Conservation (phyloP, 805 yeast genomes). For the Lachancea lanzarotensis region DNA sequence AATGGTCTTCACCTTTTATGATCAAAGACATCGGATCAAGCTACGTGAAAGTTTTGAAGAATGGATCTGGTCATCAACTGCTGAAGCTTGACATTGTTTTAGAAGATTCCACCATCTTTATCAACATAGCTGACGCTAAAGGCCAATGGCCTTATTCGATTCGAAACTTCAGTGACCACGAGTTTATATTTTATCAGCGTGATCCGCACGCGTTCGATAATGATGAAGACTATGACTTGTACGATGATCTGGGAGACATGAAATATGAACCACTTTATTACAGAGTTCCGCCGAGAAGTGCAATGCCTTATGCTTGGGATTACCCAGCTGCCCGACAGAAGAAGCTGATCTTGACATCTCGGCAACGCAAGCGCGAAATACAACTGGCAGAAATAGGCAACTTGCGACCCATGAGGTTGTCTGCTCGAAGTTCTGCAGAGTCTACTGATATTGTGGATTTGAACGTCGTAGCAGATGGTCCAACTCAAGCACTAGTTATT, state of each 20-base stretch:
- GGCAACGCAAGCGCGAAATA: constrained; percentile 67
- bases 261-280: constrained; percentile 74
- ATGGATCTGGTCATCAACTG: constrained; percentile 59
- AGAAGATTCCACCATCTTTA: constrained; percentile 78
- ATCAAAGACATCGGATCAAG: constrained; percentile 80
- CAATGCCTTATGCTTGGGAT: constrained; percentile 98
- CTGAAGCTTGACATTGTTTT: constrained; percentile 65
- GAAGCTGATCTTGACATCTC: constrained; percentile 67
- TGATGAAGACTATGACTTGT: constrained; percentile 42
- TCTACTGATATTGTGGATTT: constrained; percentile 61
- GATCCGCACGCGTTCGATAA: constrained; percentile 50
- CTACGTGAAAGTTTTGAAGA: constrained; percentile 61
- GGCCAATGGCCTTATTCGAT: constrained; percentile 90
- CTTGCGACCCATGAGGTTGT: constrained; percentile 75
- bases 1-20: constrained; percentile 85
- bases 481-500: constrained; percentile 80
- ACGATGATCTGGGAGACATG: constrained; percentile 45
- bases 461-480: constrained; percentile 94
- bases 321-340: constrained; percentile 85
- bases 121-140: constrained; percentile 65
- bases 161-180: constrained; percentile 82
- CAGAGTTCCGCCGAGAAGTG: constrained; percentile 78
- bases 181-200: constrained; percentile 78
- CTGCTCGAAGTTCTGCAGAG: constrained; percentile 37
- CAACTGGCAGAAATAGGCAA: constrained; percentile 92